A percentile compares a stretch with the other conserved stretches of the same genome.
phyloP scores from a whole-genome alignment of 805 yeast genomes.

The Lachancea kluyveri region DNA sequence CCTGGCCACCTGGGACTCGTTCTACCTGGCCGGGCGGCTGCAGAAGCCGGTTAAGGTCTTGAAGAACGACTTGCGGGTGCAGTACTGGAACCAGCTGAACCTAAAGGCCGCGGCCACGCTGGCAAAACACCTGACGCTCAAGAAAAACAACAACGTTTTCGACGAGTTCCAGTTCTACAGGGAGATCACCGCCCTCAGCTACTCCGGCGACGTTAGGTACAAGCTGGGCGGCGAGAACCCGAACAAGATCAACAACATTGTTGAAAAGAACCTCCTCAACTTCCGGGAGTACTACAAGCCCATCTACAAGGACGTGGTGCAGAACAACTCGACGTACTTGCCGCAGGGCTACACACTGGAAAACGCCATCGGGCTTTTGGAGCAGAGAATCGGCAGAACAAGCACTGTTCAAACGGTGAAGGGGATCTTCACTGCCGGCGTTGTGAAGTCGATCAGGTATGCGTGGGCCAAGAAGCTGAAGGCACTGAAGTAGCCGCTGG shows the following conservation, averaged over 20 bases:
- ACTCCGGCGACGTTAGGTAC: constrained; percentile 87
- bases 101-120: constrained; percentile 71
- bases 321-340: constrained; percentile 27
- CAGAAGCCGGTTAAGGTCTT: constrained; percentile 88
- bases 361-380: constrained; percentile 34
- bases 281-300: constrained; percentile 77
- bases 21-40: constrained; percentile 86
- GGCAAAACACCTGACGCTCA: constrained; percentile 33
- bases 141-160: constrained; percentile 34
- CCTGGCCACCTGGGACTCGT: constrained; percentile 74
- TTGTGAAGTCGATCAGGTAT: constrained; percentile 60
- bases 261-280: constrained; percentile 59
- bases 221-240: constrained; percentile 88
- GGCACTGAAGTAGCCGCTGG: constrained; percentile 28
- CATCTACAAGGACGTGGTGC: constrained; percentile 33
- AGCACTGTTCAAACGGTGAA: constrained; percentile 71
- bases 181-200: constrained; percentile 74
- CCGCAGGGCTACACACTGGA: constrained; percentile 36
- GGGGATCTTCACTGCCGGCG: constrained; percentile 86
- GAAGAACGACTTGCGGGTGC: constrained; percentile 55
- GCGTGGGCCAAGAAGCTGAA: constrained; percentile 63
- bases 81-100: constrained; percentile 68
- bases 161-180: constrained; percentile 64
- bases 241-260: constrained; percentile 79
- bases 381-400: constrained; percentile 57